Evolutionary conservation across 305 asterid genomes (phyloP), one percentile per base, ranked within the genome.

Genomic region (Rubia peregrina): DNA sequence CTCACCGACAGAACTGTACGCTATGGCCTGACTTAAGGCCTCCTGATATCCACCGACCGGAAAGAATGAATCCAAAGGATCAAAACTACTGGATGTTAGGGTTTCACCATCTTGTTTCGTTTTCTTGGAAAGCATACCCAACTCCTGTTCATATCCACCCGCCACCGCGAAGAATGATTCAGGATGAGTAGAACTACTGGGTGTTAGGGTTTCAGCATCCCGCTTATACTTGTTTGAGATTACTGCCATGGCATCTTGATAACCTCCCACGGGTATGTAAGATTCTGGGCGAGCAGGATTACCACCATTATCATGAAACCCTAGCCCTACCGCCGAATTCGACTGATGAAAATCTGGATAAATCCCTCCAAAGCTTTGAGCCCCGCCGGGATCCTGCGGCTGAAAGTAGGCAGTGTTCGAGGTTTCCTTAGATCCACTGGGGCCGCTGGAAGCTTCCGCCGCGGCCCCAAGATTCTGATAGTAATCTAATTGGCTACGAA

Each of bases 401-500:
- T 19, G 57, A 51, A 51, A 51, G 57, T 51, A 16, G 57, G 21
- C 6, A 51, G 5, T 17, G 6, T 48, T 48, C 55, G 14, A 3
- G 55, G 55, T 19, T n/a, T 48, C 55, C 7, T 48, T 48, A 48
- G 59, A 51, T 14, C 55, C 55, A 12, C 55, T 48, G 9, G 17
- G 8, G 22, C 4, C 21, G 11, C 59, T 24, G 59, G 59, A 21
- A 51, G 21, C 59, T 5, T 48, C 55, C 55, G 55, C 55, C 22
- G 24, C 59, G 24, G 59, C 59, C 9, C 17, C 22, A 8, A 21
- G 16, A 26, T 60, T 60, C 38, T 60, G 17, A 4, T 3, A 22
- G 38, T 14, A 42, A 5, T 51, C 69, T 3, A 82, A 13, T 49
- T 33, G 69, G 9, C 6, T n/a, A 6, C 4, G 66, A 24, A 76